Conservation (phyloP, 2,329 filamentous ascomycete genomes). For the Karstenula rhodostoma region DNA sequence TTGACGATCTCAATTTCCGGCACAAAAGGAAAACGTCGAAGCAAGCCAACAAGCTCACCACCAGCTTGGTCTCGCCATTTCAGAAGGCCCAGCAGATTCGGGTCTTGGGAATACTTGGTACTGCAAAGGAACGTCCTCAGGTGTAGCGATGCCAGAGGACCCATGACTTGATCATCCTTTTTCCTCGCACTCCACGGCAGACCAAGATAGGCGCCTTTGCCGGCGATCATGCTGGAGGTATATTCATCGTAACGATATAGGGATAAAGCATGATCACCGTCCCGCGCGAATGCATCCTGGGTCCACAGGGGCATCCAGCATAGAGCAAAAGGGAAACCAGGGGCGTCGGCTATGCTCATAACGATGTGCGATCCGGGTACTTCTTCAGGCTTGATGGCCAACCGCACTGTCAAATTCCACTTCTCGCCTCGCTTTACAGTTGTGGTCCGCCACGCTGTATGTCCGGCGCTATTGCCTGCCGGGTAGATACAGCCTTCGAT, state of each 20-base stretch:
- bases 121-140: conserved; percentile 91
- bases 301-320: conserved; percentile 96
- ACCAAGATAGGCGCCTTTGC: conserved; percentile 85
- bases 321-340: conserved; percentile 87
- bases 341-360: conserved; percentile 87
- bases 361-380: conserved; percentile 86
- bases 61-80: conserved; percentile 83
- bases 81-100: conserved; percentile 80
- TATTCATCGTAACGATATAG: conserved; percentile 93
- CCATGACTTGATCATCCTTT: conserved; percentile 77
- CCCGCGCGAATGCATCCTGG: conserved; percentile 84
- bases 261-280: conserved; percentile 81
- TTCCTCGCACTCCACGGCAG: conserved; percentile 81
- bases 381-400: conserved; percentile 80
- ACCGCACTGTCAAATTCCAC: conserved; percentile 88
- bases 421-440: conserved; percentile 78
- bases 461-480: conserved; percentile 78
- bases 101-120: conserved; percentile 92
- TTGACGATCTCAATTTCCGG: conserved; percentile 98
- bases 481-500: conserved; percentile 89
- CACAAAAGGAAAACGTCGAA: conserved; percentile 89
- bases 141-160: conserved; percentile 79
- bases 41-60: conserved; percentile 74
- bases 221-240: conserved; percentile 75
- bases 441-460: conserved; percentile 89